A percentile compares a stretch with the other conserved stretches of the same genome.
These are phyloP conservation scores for Suillus fuscotomentosus DNA, from an alignment of 768 basidiomycete species.

Conservation along the genomic window DNA sequence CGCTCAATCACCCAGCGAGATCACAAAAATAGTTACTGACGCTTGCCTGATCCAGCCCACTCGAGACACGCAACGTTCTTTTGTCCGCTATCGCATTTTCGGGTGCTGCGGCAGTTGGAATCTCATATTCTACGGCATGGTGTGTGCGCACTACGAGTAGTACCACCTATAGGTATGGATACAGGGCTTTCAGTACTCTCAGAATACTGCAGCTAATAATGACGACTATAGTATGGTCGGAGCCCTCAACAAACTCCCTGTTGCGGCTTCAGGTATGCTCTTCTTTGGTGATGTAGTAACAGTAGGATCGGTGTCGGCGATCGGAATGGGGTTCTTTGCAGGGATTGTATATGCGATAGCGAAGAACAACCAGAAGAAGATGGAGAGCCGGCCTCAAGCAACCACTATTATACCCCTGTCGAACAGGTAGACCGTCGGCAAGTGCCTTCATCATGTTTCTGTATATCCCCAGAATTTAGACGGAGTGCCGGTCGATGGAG, in stretches of 20 bases:
- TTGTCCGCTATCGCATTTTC: constrained; percentile 91
- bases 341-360: constrained; percentile 91
- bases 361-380: constrained; percentile 89
- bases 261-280: constrained; percentile 97
- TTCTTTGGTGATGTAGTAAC: constrained; percentile 94
- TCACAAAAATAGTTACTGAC: not conserved
- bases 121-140: constrained; percentile 99
- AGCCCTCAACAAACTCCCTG: constrained; percentile 94
- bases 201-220: constrained; percentile 7
- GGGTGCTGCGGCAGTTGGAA: constrained; percentile 96
- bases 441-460: not conserved
- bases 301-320: constrained; percentile 83
- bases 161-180: constrained; percentile 89
- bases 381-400: constrained; percentile 53
- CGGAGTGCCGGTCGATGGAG: not conserved
- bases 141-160: constrained; percentile 94
- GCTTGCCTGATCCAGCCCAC: constrained; percentile 56
- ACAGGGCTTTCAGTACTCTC: not conserved
- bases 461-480: constrained; percentile 6
- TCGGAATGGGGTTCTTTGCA: constrained; percentile 86
- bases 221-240: constrained; percentile 78
- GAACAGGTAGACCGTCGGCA: constrained; percentile 35
- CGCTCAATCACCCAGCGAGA: not conserved
- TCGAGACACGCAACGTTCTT: constrained; percentile 72
- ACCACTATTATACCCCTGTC: constrained; percentile 63